Evolutionary conservation across 2,329 filamentous ascomycete species (phyloP), one percentile per base, ranked within the genome.

Genomic region (Aspergillus sp.): DNA sequence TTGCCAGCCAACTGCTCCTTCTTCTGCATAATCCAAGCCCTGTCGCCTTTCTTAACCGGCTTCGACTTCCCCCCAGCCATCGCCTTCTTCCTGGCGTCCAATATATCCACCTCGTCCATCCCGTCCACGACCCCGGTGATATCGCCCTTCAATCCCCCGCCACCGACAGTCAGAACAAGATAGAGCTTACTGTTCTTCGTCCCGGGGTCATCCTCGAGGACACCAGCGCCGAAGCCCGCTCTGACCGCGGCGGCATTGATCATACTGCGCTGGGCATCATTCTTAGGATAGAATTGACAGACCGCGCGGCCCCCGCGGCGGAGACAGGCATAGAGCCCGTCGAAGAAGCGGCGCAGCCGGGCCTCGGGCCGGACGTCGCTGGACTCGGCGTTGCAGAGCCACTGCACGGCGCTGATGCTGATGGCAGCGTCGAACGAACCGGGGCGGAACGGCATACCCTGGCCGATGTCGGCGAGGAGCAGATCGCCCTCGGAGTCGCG

Each of bases 181-280:
- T 98, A 98, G n/a, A 93, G 69, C 69, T 98, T 98, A 46, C 81
- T 78, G 54, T 88, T 95, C 71, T 98, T 98, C 24, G 91, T 98
- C 26, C 86, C 89, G 0, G 84, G 84, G 57, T 96, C 89, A 60
- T 98, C 91, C 60, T 96, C 89, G 29, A 98, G 67, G 20, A 98
- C 73, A 64, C 91, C 91, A 0, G 91, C 91, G 29, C 91, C 89
- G 51, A 98, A 98, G 0, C 91, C 91, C 1, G 91, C 91, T 53
- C 83, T 86, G 40, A 96, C 82, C 0, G 91, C 91, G 0, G 91
- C 91, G 37, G 75, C 73, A 32, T 80, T 85, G 46, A 98, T 93
- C 88, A 98, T 94, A 52, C 74, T 78, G 52, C 88, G 76, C 65
- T 98, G 91, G 41, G 75, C 71, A 47, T 93, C 82, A 57, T 98